phyloP scores from a whole-genome alignment of 1,284 basidiomycete genomes.

The Trichosporon asahii region DNA sequence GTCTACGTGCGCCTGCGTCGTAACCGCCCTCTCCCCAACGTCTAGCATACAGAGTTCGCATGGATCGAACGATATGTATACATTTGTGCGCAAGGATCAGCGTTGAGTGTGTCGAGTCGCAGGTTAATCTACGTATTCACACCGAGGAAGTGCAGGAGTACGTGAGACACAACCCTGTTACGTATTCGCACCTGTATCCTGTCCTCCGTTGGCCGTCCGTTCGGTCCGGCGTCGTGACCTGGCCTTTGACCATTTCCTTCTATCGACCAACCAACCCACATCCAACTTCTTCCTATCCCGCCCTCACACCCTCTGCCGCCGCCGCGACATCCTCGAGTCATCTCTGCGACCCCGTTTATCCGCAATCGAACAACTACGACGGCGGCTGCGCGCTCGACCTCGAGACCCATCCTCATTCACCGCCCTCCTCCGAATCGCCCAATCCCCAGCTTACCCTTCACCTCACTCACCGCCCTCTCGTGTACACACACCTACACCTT shows the following conservation, averaged over 20 bases:
- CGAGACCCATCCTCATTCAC: not conserved
- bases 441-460: not conserved
- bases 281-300: not conserved
- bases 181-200: not conserved
- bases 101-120: not conserved
- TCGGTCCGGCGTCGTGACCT: slow-evolving; percentile 8
- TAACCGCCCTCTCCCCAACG: not conserved
- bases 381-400: not conserved
- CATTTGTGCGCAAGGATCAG: not conserved
- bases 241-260: not conserved
- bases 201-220: not conserved
- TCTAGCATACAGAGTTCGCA: not conserved
- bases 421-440: not conserved
- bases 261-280: not conserved
- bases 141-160: slow-evolving; percentile 4
- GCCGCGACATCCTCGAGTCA: not conserved
- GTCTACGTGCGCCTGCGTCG: not conserved
- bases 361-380: not conserved
- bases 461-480: not conserved
- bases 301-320: not conserved
- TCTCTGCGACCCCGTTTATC: not conserved
- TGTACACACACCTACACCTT: not conserved
- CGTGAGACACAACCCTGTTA: slow-evolving; percentile 1
- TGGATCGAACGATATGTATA: not conserved
- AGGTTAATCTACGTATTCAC: slow-evolving; percentile 3